Percentiles rank a stretch among this genome's conserved stretches.
Evolutionary conservation across 2,329 filamentous ascomycete species (phyloP).

Genomic region (Didymella keratinophila): DNA sequence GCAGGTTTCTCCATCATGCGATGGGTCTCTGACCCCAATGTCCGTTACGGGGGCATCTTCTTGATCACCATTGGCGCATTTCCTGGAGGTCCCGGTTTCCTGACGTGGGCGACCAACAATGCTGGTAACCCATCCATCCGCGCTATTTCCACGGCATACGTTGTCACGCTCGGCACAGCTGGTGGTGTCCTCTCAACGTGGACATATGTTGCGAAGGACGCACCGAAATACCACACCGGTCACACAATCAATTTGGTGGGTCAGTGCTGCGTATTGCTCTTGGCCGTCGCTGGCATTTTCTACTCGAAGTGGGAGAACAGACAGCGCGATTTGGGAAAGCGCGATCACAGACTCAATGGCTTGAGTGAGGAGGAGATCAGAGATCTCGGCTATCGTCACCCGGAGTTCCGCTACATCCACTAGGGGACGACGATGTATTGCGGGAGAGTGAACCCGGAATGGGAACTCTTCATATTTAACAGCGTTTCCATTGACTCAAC

Average conservation of each 20-base stretch:
- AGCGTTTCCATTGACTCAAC: conserved; percentile 18
- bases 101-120: conserved; percentile 68
- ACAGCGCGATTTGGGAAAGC: conserved; percentile 57
- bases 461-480: conserved; percentile 7
- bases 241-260: conserved; percentile 70
- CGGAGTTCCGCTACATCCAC: conserved; percentile 48
- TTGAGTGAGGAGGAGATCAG: conserved; percentile 57
- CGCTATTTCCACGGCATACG: conserved; percentile 64
- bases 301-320: conserved; percentile 65
- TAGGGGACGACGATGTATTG: neutral
- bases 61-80: conserved; percentile 65
- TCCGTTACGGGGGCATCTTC: conserved; percentile 63
- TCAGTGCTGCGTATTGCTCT: conserved; percentile 56
- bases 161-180: conserved; percentile 72
- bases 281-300: conserved; percentile 59
- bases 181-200: conserved; percentile 66
- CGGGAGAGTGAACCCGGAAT: neutral
- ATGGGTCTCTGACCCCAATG: conserved; percentile 64
- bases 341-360: conserved; percentile 60
- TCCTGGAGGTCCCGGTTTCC: conserved; percentile 65
- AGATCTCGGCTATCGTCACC: conserved; percentile 41
- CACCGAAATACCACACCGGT: conserved; percentile 73
- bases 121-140: conserved; percentile 64
- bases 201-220: conserved; percentile 63
- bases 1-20: conserved; percentile 63